phyloP scores from a whole-genome alignment of 116 monocot species.

The Iris pallida region DNA sequence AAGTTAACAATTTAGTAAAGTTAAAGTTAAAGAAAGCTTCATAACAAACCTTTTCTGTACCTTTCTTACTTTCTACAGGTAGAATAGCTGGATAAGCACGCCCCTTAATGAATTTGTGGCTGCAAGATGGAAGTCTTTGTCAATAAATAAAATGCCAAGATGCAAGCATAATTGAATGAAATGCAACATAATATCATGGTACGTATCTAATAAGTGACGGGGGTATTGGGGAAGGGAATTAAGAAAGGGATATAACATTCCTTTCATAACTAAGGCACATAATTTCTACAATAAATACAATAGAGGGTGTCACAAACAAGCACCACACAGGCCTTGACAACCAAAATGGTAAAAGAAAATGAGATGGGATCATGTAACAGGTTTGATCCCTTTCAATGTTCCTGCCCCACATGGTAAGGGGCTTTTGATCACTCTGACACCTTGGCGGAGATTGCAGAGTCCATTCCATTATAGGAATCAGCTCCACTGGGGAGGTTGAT shows the following conservation, averaged over 20 bases:
- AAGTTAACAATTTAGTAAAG: too few species aligned
- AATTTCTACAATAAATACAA: too few species aligned
- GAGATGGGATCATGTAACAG: not conserved
- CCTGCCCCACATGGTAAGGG: not conserved
- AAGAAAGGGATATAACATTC: too few species aligned
- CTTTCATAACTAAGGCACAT: too few species aligned
- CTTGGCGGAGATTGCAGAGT: conserved; percentile 26
- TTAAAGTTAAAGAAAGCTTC: not conserved
- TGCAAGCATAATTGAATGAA: too few species aligned
- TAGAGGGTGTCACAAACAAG: too few species aligned
- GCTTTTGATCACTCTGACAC: conserved; percentile 28
- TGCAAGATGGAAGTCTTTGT: conserved; percentile 24
- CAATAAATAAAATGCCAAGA: not conserved
- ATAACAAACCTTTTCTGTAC: conserved; percentile 68
- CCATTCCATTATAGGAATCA: conserved; percentile 17
- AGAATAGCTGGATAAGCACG: conserved; percentile 84
- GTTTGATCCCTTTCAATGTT: not conserved
- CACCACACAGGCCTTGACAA: too few species aligned
- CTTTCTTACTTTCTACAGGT: conserved; percentile 55
- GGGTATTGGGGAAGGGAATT: too few species aligned
- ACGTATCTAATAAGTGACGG: too few species aligned
- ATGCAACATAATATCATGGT: too few species aligned
- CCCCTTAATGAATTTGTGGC: conserved; percentile 79
- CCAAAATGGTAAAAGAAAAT: not conserved
- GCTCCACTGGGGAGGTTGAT: conserved; percentile 14